A percentile compares a stretch with the other conserved stretches of the same genome.
These are phyloP conservation scores for Starmerella vaccinii DNA, from an alignment of 805 yeast species.

Conservation along the genomic window DNA sequence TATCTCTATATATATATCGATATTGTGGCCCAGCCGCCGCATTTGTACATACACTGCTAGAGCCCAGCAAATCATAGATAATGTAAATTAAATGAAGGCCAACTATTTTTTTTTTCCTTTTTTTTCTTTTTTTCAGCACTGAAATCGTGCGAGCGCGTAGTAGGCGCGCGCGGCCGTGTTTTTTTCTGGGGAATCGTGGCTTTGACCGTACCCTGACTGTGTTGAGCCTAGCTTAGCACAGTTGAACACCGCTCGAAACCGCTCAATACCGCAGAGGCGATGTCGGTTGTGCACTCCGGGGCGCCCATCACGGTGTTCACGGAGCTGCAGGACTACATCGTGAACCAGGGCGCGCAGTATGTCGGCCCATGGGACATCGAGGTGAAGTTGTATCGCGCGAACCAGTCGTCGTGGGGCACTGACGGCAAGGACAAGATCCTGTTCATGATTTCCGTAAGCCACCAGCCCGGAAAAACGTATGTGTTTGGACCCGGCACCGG, in stretches of 20 bases:
- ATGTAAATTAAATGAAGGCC: no score
- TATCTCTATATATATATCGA: no score
- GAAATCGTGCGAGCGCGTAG: no score
- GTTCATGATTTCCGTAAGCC: slow-evolving; percentile 28
- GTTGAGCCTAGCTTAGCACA: no score
- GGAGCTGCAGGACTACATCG: slow-evolving; percentile 58
- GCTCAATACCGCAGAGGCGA: background rate
- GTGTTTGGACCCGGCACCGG: slow-evolving; percentile 28
- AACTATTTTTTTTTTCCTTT: no score
- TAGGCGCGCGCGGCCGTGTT: no score
- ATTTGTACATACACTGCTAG: no score
- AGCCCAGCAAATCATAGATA: no score
- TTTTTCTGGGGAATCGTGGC: no score
- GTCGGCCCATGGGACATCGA: slow-evolving; percentile 62
- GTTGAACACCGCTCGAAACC: background rate
- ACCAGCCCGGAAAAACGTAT: slow-evolving; percentile 27
- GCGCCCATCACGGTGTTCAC: slow-evolving; percentile 40
- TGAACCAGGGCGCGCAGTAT: slow-evolving; percentile 53
- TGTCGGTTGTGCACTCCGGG: slow-evolving; percentile 18
- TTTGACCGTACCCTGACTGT: no score
- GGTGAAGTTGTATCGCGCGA: slow-evolving; percentile 56
- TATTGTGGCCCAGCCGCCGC: no score
- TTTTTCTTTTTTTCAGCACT: no score
- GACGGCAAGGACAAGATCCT: slow-evolving; percentile 21
- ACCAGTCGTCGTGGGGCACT: slow-evolving; percentile 35